Conservation (phyloP, 2,329 filamentous ascomycete genomes). For the Aureobasidium sp. region DNA sequence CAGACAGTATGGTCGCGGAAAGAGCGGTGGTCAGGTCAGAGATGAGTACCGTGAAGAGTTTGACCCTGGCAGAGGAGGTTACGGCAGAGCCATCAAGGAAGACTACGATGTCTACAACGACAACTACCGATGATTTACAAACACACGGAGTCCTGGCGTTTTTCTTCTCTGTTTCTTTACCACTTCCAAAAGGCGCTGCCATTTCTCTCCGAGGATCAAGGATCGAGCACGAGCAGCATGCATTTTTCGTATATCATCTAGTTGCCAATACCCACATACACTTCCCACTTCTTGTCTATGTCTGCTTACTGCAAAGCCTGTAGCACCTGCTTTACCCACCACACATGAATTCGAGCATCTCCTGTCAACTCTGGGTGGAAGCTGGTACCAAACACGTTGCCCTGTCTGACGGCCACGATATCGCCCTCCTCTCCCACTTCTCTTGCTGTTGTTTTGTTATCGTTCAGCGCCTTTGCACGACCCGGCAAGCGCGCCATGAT, state of each 20-base stretch:
- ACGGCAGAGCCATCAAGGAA: conserved; percentile 12
- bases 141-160: not conserved
- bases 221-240: conserved; percentile 1
- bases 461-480: conserved; percentile 39
- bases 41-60: conserved; percentile 98
- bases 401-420: conserved; percentile 82
- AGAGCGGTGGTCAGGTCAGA: conserved; percentile 91
- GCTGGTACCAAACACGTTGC: conserved; percentile 87
- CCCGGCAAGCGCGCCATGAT: conserved; percentile 50
- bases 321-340: conserved; percentile 75
- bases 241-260: conserved; percentile 5
- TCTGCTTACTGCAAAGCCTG: conserved; percentile 6
- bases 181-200: not conserved
- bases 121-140: conserved; percentile 10
- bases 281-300: not conserved
- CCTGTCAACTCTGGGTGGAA: conserved; percentile 92
- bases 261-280: not conserved
- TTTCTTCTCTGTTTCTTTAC: not conserved
- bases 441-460: conserved; percentile 38
- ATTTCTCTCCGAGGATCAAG: conserved; percentile 1
- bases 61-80: conserved; percentile 55
- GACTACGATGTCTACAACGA: conserved; percentile 12
- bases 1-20: conserved; percentile 86
- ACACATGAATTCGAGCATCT: conserved; percentile 80
- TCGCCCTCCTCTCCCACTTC: conserved; percentile 51